Conservation (phyloP, 2,329 filamentous ascomycete genomes). For the Fusarium miscanthi region DNA sequence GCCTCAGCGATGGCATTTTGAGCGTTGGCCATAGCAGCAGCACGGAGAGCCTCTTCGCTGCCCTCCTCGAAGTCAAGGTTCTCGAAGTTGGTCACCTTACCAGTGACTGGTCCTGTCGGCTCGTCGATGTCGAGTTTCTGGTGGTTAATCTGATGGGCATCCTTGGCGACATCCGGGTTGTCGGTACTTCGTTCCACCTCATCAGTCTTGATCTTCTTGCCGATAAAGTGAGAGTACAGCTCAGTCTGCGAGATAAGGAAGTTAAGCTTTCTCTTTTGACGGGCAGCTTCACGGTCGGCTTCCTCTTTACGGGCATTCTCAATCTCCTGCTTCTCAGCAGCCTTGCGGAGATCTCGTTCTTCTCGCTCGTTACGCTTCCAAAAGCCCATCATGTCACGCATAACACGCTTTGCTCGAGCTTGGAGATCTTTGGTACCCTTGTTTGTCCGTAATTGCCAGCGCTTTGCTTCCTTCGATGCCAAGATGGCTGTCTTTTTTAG, state of each 20-base stretch:
- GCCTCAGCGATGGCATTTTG: conserved; percentile 96
- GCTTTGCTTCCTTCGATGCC: conserved; percentile 94
- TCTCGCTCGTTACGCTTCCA: conserved; percentile 99
- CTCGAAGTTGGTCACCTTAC: conserved; percentile 92
- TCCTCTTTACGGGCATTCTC: conserved; percentile 97
- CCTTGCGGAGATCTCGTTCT: conserved; percentile 92
- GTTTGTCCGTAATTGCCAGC: conserved; percentile 98
- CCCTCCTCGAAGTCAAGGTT: conserved; percentile 96
- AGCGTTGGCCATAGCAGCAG: conserved; percentile 93
- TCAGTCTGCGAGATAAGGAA: conserved; percentile 99
- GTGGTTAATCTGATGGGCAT: conserved; percentile 55
- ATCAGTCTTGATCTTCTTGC: conserved; percentile 98
- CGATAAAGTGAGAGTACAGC: conserved; percentile 98
- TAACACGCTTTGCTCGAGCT: conserved; percentile 94
- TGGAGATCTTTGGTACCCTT: conserved; percentile 99
- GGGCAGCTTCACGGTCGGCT: conserved; percentile 95
- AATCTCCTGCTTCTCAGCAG: conserved; percentile 93
- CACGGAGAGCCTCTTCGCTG: conserved; percentile 82
- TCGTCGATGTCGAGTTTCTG: conserved; percentile 63
- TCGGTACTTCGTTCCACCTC: conserved; percentile 93
- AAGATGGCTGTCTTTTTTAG: conserved; percentile 97
- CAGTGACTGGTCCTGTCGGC: conserved; percentile 63
- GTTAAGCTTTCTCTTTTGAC: conserved; percentile 98
- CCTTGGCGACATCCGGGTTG: conserved; percentile 75
- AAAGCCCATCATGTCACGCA: conserved; percentile 99